Base-by-base conservation (phyloP, 768 basidiomycete species). In the Podaxis carcinomalis region DNA sequence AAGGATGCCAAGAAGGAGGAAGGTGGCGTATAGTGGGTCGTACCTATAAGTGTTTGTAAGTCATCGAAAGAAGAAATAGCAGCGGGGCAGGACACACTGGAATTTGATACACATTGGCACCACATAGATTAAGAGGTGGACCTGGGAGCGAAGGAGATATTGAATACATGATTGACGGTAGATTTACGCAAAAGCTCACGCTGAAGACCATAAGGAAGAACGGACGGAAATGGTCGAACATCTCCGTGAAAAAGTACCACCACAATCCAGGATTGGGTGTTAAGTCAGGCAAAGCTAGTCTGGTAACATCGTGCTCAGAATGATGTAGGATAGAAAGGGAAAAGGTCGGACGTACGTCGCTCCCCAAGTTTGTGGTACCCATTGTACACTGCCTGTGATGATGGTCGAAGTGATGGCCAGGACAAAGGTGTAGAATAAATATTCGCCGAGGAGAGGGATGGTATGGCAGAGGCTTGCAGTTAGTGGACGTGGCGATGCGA, bases 161-260 rank as follows among this genome's bases (percentile, higher is more conserved):
- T 42, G 3, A n/a, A 13, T 25, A 3, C 13, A 21, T 13, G 42
- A 0, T 9, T 5, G 2, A 37, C 19, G 46, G 23, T 7, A 32
- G 13, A 13, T 14, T 1, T 5, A n/a, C 40, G 52, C n/a, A 46
- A n/a, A 23, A 37, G 71, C 88, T 51, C 66, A 95, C 95, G 16
- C 89, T 91, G 73, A 98, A 98, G 16, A 91, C 92, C 81, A 95
- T 89, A 35, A 98, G 77, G 80, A 97, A 99, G 76, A 98, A 98
- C 3, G 89, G 85, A 32, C 97, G 80, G 79, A 98, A 99, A 70
- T 98, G 91, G 69, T 98, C 96, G 64, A 99, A 99, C 92, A 98
- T 98, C 72, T 98, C 96, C 10, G 94, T 98, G 76, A 98, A 98
- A 77, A 98, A 98, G 73, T 98, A 98, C 96, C 96, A 98, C 91